These are phyloP conservation scores for Didymella pomorum DNA, from an alignment of 2,329 filamentous ascomycete species.

Conservation along the genomic window DNA sequence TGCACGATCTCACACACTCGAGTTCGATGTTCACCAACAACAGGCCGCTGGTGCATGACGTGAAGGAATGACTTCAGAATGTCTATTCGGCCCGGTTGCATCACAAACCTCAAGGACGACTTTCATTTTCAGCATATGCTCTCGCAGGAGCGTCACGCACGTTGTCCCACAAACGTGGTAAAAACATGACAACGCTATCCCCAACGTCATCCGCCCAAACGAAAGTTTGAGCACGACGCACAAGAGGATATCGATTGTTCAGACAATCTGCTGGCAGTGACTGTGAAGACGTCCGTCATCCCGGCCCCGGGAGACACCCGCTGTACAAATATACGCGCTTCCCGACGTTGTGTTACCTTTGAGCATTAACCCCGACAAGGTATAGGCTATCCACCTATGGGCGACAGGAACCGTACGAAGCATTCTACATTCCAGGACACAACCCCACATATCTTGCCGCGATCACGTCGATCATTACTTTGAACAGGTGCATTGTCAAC, in stretches of 20 bases:
- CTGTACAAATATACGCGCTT: constrained; percentile 4
- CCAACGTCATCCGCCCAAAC: not conserved
- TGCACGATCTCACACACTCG: not conserved
- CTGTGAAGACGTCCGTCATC: not conserved
- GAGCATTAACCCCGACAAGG: constrained; percentile 1
- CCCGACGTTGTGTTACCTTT: constrained; percentile 13
- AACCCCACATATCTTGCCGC: constrained; percentile 18
- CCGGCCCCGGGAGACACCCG: constrained; percentile 17
- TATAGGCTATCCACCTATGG: constrained; percentile 7
- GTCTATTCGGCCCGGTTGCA: not conserved
- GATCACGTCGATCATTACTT: constrained; percentile 7
- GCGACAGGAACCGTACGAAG: not conserved
- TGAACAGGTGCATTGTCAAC: constrained; percentile 3
- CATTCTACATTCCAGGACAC: constrained; percentile 18
- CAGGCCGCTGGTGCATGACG: not conserved
- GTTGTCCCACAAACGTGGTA: not conserved
- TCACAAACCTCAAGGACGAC: not conserved
- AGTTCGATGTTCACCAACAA: not conserved
- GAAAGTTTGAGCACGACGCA: not conserved
- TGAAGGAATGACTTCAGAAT: constrained; percentile 7
- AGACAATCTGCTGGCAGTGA: not conserved
- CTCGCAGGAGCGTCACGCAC: not conserved
- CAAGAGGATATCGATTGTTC: not conserved
- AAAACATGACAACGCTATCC: not conserved
- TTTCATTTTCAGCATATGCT: not conserved